Conservation (phyloP, 2,329 filamentous ascomycete genomes). For the Camptophora hylomeconis region DNA sequence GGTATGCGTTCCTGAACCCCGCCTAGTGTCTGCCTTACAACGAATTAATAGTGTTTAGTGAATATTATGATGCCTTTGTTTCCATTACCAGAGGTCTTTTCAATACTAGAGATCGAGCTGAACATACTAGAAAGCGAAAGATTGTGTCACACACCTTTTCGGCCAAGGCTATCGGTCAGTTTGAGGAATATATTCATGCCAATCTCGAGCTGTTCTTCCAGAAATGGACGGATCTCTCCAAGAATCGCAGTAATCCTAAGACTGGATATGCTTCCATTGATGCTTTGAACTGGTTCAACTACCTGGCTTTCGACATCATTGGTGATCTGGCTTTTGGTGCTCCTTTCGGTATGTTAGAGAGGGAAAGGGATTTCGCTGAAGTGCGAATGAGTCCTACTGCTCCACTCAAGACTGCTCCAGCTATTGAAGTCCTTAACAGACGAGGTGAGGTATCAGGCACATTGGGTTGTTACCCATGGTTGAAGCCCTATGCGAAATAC, state of each 20-base stretch:
- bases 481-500: conserved; percentile 71
- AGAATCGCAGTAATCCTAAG: conserved; percentile 26
- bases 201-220: conserved; percentile 63
- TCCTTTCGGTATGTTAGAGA: conserved; percentile 71
- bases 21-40: neutral
- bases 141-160: conserved; percentile 78
- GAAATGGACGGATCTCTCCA: conserved; percentile 56
- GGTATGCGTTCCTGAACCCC: conserved; percentile 32
- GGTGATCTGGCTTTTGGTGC: conserved; percentile 56
- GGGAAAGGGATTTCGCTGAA: conserved; percentile 64
- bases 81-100: conserved; percentile 76
- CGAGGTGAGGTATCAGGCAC: conserved; percentile 75
- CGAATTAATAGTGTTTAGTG: conserved; percentile 38
- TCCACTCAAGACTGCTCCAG: conserved; percentile 56
- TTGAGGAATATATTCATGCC: conserved; percentile 75
- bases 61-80: conserved; percentile 87
- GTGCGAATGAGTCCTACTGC: conserved; percentile 49
- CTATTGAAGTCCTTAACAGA: conserved; percentile 79
- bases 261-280: conserved; percentile 52
- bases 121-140: conserved; percentile 84
- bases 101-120: conserved; percentile 69
- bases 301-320: conserved; percentile 47
- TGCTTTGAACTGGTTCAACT: conserved; percentile 70
- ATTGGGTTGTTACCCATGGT: conserved; percentile 57
- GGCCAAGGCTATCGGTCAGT: conserved; percentile 65